phyloP scores from a whole-genome alignment of 805 yeast species.

The Brettanomyces bruxellensis region DNA sequence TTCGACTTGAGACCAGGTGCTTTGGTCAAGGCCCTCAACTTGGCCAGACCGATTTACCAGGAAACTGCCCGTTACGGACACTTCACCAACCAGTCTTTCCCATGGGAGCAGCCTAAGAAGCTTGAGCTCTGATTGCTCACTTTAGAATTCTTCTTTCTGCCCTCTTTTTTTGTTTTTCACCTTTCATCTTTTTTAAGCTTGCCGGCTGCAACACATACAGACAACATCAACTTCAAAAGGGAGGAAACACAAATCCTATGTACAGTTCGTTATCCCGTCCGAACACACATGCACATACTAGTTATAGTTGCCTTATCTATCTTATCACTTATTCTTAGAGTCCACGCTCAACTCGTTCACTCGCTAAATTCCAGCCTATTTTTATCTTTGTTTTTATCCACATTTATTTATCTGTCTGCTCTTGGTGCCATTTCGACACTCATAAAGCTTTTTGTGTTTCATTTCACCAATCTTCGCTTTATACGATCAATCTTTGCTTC shows the following conservation, averaged over 20 bases:
- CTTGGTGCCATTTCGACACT: background rate
- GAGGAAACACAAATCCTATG: constrained; percentile 1
- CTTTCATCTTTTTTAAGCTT: too few species aligned
- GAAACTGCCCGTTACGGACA: constrained; percentile 99
- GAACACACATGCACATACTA: constrained; percentile 3
- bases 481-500: background rate
- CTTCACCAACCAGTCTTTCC: constrained; percentile 96
- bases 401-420: background rate
- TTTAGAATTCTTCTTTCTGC: background rate
- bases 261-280: constrained; percentile 3
- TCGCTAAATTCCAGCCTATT: background rate
- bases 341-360: constrained; percentile 25
- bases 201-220: background rate
- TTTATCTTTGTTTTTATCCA: background rate
- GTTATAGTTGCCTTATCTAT: background rate
- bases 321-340: background rate
- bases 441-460: background rate
- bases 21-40: constrained; percentile 89
- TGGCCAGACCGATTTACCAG: constrained; percentile 98
- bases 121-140: constrained; percentile 40
- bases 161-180: too few species aligned
- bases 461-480: background rate
- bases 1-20: constrained; percentile 99
- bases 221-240: background rate
- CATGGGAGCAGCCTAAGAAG: constrained; percentile 97